A percentile compares a stretch with the other conserved stretches of the same genome.
These are phyloP conservation scores for Cryphonectria nitschkei DNA, from an alignment of 2,329 filamentous ascomycete genomes.

Conservation along the genomic window DNA sequence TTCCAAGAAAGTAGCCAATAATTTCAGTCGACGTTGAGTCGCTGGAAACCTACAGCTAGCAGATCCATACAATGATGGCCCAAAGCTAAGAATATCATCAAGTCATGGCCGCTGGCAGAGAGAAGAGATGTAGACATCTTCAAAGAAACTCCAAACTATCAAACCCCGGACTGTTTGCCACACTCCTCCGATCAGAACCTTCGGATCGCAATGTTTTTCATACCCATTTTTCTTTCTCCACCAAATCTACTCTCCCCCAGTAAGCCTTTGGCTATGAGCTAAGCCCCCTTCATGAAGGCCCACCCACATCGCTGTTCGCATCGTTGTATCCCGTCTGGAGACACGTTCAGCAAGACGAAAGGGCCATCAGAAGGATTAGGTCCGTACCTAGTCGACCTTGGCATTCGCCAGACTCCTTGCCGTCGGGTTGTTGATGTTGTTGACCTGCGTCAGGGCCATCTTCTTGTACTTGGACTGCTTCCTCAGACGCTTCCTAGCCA, in stretches of 20 bases:
- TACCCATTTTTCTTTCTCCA: background rate
- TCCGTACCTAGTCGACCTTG: conserved; percentile 68
- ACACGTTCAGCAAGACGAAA: background rate
- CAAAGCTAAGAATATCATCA: background rate
- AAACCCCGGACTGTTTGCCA: background rate
- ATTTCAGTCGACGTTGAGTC: background rate
- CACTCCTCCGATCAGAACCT: background rate
- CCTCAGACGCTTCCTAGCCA: conserved; percentile 84
- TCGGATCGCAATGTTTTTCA: background rate
- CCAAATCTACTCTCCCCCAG: background rate
- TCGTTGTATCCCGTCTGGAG: background rate
- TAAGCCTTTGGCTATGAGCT: background rate
- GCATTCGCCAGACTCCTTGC: conserved; percentile 70
- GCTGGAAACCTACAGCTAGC: background rate
- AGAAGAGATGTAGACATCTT: background rate
- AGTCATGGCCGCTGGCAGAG: conserved; percentile 4
- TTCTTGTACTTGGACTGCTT: conserved; percentile 85
- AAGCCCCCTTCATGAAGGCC: background rate
- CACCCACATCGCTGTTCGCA: background rate
- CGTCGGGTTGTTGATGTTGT: conserved; percentile 75
- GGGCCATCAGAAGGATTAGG: background rate
- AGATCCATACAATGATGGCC: background rate
- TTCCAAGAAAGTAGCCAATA: background rate
- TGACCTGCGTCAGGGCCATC: conserved; percentile 72
- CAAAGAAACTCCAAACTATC: background rate